Evolutionary conservation across 768 basidiomycete species (phyloP).

Genomic region (Cystobasidiopsis lactophilus): DNA sequence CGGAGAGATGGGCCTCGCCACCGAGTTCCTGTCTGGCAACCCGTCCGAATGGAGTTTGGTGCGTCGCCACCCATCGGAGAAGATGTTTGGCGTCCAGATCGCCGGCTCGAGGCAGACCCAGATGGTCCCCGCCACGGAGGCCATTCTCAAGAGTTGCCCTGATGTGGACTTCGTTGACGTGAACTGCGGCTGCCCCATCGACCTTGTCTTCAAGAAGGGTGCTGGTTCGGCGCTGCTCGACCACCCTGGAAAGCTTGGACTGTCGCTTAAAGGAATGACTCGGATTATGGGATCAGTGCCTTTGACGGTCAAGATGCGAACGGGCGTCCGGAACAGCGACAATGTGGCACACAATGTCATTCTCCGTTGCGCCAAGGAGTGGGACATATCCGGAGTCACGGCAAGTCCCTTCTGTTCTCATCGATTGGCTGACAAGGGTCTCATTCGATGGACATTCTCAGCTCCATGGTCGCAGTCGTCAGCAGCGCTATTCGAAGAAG

Average conservation of each 20-base stretch:
- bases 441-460: conserved; percentile 22
- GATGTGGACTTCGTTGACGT: conserved; percentile 30
- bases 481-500: conserved; percentile 75
- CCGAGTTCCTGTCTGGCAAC: conserved; percentile 65
- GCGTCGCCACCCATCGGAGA: conserved; percentile 65
- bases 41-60: conserved; percentile 90
- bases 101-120: conserved; percentile 67
- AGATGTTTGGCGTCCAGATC: conserved; percentile 72
- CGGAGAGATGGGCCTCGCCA: conserved; percentile 91
- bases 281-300: conserved; percentile 73
- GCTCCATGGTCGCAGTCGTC: conserved; percentile 88
- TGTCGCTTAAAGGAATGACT: conserved; percentile 77
- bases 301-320: conserved; percentile 72
- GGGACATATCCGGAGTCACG: conserved; percentile 36
- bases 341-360: conserved; percentile 72
- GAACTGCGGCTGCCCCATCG: conserved; percentile 94
- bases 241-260: conserved; percentile 54
- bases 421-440: conserved; percentile 27
- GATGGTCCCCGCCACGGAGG: conserved; percentile 56
- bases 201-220: conserved; percentile 38
- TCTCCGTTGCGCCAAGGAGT: conserved; percentile 42
- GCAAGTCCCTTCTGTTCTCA: conserved; percentile 22
- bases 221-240: conserved; percentile 38
- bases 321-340: conserved; percentile 51
- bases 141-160: conserved; percentile 44